phyloP scores from a whole-genome alignment of 345 rosid species.

The Brassica rapa region DNA sequence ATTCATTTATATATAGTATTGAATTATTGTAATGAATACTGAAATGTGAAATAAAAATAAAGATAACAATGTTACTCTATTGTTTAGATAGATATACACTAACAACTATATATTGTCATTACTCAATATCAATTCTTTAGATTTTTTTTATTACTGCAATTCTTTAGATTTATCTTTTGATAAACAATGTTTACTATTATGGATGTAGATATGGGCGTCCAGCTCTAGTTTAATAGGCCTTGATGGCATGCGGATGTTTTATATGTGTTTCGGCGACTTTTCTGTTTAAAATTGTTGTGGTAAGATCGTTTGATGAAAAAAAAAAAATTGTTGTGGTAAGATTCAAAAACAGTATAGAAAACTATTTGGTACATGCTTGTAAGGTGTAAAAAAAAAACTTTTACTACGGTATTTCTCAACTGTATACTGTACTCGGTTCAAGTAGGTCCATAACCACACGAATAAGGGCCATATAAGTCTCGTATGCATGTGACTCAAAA shows the following conservation, averaged over 20 bases:
- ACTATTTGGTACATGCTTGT: neutral
- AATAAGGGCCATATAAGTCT: neutral
- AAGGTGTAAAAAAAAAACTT: neutral
- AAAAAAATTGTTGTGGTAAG: neutral
- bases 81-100: too few species aligned
- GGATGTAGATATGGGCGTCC: neutral
- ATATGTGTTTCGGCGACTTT: neutral
- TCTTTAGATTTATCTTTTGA: too few species aligned
- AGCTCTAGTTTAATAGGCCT: neutral
- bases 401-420: neutral
- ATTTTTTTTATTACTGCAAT: too few species aligned
- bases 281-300: neutral
- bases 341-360: neutral
- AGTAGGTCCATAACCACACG: neutral
- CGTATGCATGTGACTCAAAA: neutral
- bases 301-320: neutral
- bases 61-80: too few species aligned
- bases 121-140: too few species aligned
- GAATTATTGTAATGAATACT: too few species aligned
- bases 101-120: too few species aligned
- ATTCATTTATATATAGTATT: too few species aligned
- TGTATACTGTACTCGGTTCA: neutral
- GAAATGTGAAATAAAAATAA: too few species aligned
- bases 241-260: neutral
- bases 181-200: neutral